Percentiles rank a stretch among this genome's conserved stretches.
Evolutionary conservation across 192 early-diverging fungal genomes (phyloP).

Genomic region (Coemansia sp.): DNA sequence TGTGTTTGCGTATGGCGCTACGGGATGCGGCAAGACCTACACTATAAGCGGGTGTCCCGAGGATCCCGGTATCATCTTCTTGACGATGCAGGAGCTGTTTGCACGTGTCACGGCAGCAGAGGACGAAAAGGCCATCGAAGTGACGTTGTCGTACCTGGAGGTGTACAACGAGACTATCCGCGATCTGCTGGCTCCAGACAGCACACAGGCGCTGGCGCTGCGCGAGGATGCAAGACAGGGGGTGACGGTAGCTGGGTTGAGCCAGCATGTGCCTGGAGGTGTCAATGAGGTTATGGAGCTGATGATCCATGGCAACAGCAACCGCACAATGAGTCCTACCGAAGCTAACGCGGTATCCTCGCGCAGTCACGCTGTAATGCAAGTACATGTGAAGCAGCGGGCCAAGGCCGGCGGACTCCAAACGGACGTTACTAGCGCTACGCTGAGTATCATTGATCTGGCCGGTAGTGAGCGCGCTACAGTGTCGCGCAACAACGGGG

Average conservation of each 20-base stretch:
- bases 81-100: constrained; percentile 68
- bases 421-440: constrained; percentile 56
- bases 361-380: constrained; percentile 79
- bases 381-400: constrained; percentile 55
- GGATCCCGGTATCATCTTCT: constrained; percentile 69
- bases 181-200: constrained; percentile 68
- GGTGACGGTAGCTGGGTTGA: constrained; percentile 71
- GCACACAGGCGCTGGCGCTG: constrained; percentile 57
- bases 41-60: constrained; percentile 70
- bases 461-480: constrained; percentile 73
- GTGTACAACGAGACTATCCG: constrained; percentile 96
- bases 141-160: constrained; percentile 84
- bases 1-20: constrained; percentile 86
- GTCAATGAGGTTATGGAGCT: constrained; percentile 60
- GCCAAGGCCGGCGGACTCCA: constrained; percentile 39
- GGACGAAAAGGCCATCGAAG: constrained; percentile 66
- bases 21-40: constrained; percentile 87
- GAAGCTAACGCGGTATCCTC: constrained; percentile 73
- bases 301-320: constrained; percentile 62
- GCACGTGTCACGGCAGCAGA: constrained; percentile 38
- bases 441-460: constrained; percentile 74
- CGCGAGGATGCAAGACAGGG: constrained; percentile 70
- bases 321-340: constrained; percentile 75
- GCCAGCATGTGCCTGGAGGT: constrained; percentile 59
- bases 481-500: constrained; percentile 61